These are phyloP conservation scores for Penicillium subrubescens DNA, from an alignment of 495 filamentous ascomycete species.

Conservation along the genomic window DNA sequence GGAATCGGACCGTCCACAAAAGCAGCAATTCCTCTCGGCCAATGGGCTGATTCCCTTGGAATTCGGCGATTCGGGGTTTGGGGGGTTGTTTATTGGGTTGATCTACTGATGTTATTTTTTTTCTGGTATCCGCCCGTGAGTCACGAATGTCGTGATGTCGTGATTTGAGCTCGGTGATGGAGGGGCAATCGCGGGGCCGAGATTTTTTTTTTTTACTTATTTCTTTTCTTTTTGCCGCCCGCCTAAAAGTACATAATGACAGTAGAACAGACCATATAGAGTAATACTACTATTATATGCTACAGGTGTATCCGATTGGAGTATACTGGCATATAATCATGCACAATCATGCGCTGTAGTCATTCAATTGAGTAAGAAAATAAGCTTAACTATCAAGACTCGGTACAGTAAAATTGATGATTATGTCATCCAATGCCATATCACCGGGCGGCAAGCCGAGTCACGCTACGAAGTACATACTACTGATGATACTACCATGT, in stretches of 20 bases:
- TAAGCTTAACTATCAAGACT: background rate
- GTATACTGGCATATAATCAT: background rate
- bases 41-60: background rate
- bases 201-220: constrained; percentile 16
- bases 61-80: background rate
- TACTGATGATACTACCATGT: no score
- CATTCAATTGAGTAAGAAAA: background rate
- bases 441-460: background rate
- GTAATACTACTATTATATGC: background rate
- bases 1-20: constrained; percentile 27
- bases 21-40: background rate
- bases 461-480: background rate
- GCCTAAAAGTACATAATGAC: background rate
- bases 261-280: background rate
- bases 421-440: background rate
- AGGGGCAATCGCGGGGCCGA: constrained; percentile 24
- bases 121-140: constrained; percentile 7
- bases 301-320: background rate
- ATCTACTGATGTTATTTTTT: background rate
- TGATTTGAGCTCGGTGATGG: constrained; percentile 1
- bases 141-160: constrained; percentile 4
- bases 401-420: background rate
- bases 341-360: background rate
- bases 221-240: constrained; percentile 15
- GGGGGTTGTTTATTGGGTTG: background rate